Percentiles rank a stretch among this genome's conserved stretches.
Conservation (phyloP, 2,329 filamentous ascomycete genomes). For the Claviceps fusiformis region DNA sequence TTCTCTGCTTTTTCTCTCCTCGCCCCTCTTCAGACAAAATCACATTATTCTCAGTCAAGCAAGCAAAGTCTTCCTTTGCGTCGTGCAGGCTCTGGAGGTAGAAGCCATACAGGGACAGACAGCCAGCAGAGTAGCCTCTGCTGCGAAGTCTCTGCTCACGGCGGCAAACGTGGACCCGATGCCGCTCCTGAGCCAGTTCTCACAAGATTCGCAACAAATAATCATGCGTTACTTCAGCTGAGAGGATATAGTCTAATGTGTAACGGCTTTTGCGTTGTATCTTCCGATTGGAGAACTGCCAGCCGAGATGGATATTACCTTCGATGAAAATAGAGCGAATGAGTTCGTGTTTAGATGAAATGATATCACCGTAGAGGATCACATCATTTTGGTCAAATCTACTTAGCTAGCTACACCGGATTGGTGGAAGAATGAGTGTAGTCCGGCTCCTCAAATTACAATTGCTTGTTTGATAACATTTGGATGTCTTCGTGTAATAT, state of each 20-base stretch:
- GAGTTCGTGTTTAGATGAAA: background rate
- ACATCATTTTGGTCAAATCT: background rate
- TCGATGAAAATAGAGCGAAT: background rate
- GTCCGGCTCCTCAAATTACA: background rate
- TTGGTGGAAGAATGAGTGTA: background rate
- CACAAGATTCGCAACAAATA: constrained; percentile 65
- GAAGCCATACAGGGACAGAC: constrained; percentile 81
- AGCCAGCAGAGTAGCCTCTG: constrained; percentile 59
- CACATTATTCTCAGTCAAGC: constrained; percentile 66
- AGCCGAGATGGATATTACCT: background rate
- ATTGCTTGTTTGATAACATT: background rate
- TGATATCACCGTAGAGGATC: background rate
- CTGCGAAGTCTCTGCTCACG: constrained; percentile 65
- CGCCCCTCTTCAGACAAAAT: constrained; percentile 52
- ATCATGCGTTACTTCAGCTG: constrained; percentile 70
- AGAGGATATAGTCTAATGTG: background rate
- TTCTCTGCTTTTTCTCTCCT: background rate
- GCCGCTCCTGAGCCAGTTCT: constrained; percentile 61
- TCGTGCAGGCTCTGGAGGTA: constrained; percentile 79
- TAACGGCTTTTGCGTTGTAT: background rate
- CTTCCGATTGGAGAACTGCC: background rate
- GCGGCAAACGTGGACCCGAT: constrained; percentile 62
- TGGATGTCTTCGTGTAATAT: background rate
- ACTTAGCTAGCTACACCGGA: background rate
- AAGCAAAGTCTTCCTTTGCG: constrained; percentile 68